These are phyloP conservation scores for Ramaria sp. DNA, from an alignment of 768 basidiomycete genomes.

Conservation along the genomic window DNA sequence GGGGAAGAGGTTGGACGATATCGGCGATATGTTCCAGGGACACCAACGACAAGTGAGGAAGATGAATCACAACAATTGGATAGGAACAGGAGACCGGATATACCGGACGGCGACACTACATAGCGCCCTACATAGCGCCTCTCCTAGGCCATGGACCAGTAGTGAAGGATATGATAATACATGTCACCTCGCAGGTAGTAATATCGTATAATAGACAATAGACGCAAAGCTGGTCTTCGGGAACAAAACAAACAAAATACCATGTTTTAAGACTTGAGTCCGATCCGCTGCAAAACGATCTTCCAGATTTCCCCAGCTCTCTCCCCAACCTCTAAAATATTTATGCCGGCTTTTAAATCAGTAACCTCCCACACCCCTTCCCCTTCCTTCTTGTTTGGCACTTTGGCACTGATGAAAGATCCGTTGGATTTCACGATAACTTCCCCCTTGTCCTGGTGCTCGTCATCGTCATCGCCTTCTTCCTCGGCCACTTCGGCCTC, in stretches of 20 bases:
- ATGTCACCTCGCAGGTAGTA: not conserved
- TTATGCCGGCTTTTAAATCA: constrained; percentile 44
- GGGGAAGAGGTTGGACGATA: constrained; percentile 53
- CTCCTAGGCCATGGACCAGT: not conserved
- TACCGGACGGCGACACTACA: not conserved
- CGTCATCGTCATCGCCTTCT: constrained; percentile 24
- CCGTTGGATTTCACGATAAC: constrained; percentile 60
- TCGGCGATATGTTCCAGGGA: constrained; percentile 54
- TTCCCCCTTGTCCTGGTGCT: constrained; percentile 19
- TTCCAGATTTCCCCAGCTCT: constrained; percentile 62
- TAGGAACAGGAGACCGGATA: not conserved
- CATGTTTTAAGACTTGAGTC: not conserved
- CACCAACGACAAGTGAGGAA: constrained; percentile 12
- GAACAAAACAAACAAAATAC: not conserved
- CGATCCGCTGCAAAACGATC: constrained; percentile 45
- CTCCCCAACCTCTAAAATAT: constrained; percentile 64
- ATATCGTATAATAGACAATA: constrained; percentile 4
- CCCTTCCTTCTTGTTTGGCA: constrained; percentile 27
- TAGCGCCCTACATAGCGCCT: not conserved
- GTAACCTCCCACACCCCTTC: constrained; percentile 48
- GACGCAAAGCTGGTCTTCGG: not conserved
- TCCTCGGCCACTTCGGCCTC: constrained; percentile 12
- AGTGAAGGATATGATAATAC: not conserved
- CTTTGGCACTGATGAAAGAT: constrained; percentile 20
- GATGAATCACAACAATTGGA: not conserved